phyloP scores from a whole-genome alignment of 768 basidiomycete species.

The Favolaschia claudopus region DNA sequence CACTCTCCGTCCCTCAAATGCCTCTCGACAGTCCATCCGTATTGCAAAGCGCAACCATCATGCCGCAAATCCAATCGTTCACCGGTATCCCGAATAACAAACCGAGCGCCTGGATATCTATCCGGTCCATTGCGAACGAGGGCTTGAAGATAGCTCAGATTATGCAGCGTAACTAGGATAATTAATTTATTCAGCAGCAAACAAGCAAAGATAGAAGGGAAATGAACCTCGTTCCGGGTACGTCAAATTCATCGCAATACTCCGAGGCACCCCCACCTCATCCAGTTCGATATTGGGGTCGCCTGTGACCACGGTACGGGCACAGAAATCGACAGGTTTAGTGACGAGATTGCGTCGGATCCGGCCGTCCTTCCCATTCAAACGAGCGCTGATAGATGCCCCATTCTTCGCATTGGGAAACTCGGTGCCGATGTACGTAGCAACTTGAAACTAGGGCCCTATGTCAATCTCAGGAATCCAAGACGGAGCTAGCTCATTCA shows the following conservation, averaged over 20 bases:
- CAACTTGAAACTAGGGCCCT: conserved; percentile 88
- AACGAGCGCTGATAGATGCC: conserved; percentile 95
- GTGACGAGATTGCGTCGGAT: conserved; percentile 99
- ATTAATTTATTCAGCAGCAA: not conserved
- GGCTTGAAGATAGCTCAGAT: conserved; percentile 92
- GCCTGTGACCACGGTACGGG: conserved; percentile 98
- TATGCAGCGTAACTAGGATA: conserved; percentile 89
- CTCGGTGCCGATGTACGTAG: conserved; percentile 99
- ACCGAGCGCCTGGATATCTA: conserved; percentile 94
- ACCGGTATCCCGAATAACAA: conserved; percentile 96
- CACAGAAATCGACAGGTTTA: conserved; percentile 99
- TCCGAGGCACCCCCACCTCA: conserved; percentile 94
- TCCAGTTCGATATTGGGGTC: conserved; percentile 97
- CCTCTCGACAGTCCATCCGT: conserved; percentile 98
- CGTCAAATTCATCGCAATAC: conserved; percentile 97
- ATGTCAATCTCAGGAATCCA: conserved; percentile 11
- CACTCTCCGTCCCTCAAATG: conserved; percentile 99
- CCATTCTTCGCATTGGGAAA: conserved; percentile 98
- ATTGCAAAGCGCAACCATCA: conserved; percentile 94
- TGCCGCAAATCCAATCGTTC: conserved; percentile 97
- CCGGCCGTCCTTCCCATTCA: conserved; percentile 99
- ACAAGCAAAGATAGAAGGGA: not conserved
- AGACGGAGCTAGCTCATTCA: conserved; percentile 49
- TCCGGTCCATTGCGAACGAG: conserved; percentile 97
- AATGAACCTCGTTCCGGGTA: conserved; percentile 91